Evolutionary conservation across 306 rosid genomes (phyloP), one percentile per base, ranked within the genome.

Genomic region (Vigna unguiculata): DNA sequence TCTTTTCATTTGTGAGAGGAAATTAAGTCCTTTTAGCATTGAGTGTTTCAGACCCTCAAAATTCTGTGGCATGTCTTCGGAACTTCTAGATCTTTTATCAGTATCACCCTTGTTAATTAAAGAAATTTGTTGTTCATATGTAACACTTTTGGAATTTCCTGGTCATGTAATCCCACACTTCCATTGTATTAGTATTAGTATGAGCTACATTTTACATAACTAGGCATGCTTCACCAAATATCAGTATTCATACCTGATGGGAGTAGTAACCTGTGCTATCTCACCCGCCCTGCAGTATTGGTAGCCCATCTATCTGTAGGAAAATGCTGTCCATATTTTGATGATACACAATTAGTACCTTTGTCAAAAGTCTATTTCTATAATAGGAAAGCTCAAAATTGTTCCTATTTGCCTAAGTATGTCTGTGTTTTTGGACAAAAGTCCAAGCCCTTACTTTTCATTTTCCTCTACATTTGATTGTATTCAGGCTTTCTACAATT

Each of bases 401-500:
- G 10, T 71, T 63, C 52, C 48, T 13, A 22, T 69, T 48, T 25
- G 36, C 36, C 28, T 47, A 41, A 30, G 51, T 15, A 46, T 34
- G 8, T 51, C 3, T 28, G 41, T 72, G 8, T 22, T 77, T 36
- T 21, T 48, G 20, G 19, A 38, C 13, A 45, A 52, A 69, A 81
- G 30, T 46, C 17, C 25, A 22, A 47, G 43, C 49, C 34, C 5
- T 9, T 21, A 45, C 25, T 48, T 75, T 48, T 22, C 36, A 19
- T 62, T 15, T 74, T 24, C 1, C 41, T 15, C 34, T n/a, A 30
- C 22, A 4, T 59, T 51, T 62, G 78, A 78, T 60, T 77, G 52
- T 51, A 58, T 41, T 12, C 80, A 96, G 99, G 99, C 99, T 72
- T 96, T 92, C 81, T 96, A 96, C 85, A 96, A 96, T 86, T 96